Evolutionary conservation across 1,139 yeast species (phyloP).

Genomic region (Candida pseudocylindracea): DNA sequence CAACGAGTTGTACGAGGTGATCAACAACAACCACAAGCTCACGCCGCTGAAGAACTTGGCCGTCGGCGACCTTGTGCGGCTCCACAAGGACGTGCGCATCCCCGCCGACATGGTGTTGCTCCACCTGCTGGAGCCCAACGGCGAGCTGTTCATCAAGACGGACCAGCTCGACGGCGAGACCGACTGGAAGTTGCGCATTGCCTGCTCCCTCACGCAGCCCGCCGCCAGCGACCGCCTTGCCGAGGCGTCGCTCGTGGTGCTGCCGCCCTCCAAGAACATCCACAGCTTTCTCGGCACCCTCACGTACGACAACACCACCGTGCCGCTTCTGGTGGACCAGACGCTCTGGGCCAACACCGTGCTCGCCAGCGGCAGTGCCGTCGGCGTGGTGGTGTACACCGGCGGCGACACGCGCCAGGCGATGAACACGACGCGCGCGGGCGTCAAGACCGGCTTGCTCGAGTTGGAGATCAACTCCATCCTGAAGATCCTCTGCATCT

Average conservation of each 20-base stretch:
- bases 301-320: conserved; percentile 14
- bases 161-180: conserved; percentile 98
- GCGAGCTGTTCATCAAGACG: conserved; percentile 86
- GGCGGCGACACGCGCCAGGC: conserved; percentile 90
- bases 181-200: conserved; percentile 87
- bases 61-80: conserved; percentile 72
- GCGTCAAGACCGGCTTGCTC: conserved; percentile 77
- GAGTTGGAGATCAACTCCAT: conserved; percentile 80
- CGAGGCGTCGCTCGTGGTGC: conserved; percentile 37
- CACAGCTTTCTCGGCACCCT: conserved; percentile 63
- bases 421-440: conserved; percentile 72
- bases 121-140: conserved; percentile 49
- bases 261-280: conserved; percentile 66
- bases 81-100: conserved; percentile 65
- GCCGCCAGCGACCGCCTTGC: conserved; percentile 9
- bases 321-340: conserved; percentile 68
- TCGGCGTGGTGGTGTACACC: conserved; percentile 76
- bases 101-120: conserved; percentile 86
- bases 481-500: conserved; percentile 71
- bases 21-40: conserved; percentile 15
- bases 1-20: conserved; percentile 55
- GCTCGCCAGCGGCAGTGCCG: conserved; percentile 76
- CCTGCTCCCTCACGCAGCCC: conserved; percentile 48
- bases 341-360: conserved; percentile 98
- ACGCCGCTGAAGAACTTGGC: conserved; percentile 39